These are phyloP conservation scores for Solanum tarapatanum DNA, from an alignment of 257 asterid genomes.

Conservation along the genomic window DNA sequence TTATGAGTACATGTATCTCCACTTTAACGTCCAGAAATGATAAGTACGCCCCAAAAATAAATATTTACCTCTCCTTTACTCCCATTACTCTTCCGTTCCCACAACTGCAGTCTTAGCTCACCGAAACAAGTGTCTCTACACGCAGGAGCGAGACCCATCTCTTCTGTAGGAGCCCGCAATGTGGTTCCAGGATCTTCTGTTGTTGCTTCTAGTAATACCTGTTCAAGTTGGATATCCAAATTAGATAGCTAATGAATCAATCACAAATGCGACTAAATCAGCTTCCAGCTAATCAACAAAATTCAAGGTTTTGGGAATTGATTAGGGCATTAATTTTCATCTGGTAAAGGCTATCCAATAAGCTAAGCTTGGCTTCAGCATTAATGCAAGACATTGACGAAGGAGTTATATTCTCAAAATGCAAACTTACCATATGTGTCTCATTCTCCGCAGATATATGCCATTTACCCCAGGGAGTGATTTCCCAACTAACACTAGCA, in stretches of 20 bases:
- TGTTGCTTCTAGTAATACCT: slow-evolving; percentile 80
- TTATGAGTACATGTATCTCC: not conserved
- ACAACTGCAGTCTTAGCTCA: slow-evolving; percentile 46
- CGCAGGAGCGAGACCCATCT: slow-evolving; percentile 80
- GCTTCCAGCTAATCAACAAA: not conserved
- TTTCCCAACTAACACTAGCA: slow-evolving; percentile 83
- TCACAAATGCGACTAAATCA: not conserved
- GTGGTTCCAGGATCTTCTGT: slow-evolving; percentile 70
- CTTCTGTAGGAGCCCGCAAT: slow-evolving; percentile 91
- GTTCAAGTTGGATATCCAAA: not conserved
- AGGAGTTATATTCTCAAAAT: not conserved
- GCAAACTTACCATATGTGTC: slow-evolving; percentile 39
- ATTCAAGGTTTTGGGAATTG: not conserved
- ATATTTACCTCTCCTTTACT: slow-evolving; percentile 60
- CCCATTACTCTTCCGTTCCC: slow-evolving; percentile 59
- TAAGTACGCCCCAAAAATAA: not conserved
- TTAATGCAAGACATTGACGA: not conserved
- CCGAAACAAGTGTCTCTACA: slow-evolving; percentile 84
- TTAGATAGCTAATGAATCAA: not conserved
- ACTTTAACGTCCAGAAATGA: not conserved
- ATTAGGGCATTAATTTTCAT: not conserved
- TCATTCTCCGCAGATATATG: slow-evolving; percentile 66
- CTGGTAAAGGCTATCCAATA: not conserved
- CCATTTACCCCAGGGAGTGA: slow-evolving; percentile 87
- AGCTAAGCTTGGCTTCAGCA: not conserved